Evolutionary conservation across 169 alveolate genomes (phyloP), one percentile per base, ranked within the genome.

Genomic region (Eimeria falciformis): DNA sequence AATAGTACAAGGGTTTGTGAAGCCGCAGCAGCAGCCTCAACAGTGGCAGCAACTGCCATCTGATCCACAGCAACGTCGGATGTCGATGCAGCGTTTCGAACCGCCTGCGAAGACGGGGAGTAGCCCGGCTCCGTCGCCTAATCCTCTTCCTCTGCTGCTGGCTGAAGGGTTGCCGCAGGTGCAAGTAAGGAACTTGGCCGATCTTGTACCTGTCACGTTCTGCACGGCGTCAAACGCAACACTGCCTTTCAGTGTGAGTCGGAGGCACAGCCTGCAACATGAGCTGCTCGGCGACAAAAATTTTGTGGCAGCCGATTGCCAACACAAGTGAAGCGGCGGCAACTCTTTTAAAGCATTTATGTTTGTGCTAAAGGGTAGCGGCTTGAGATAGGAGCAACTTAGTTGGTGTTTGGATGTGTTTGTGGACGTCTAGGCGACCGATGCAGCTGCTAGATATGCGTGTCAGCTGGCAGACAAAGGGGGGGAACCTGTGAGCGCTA

Each of bases 231-330:
- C 73, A 40, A 40, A 65, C 37, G 90, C 40, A 25, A 4, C 62
- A 65, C 75, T 47, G 27, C 90, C 77, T 18, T 81, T 53, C 55
- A 81, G 45, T 68, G 90, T 55, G 56, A 81, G 90, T 55, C 21
- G 9, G 40, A 18, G 3, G 25, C 43, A 18, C 55, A 33, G 40
- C 2, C 4, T 0, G 40, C 40, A 33, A 33, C 40, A 33, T 2
- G 40, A 33, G 40, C 40, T 33, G 40, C 40, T 2, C 4, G 40
- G 40, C 40, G 40, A 2, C 40, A 33, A 1, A 2, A 2, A 0
- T 1, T 33, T 33, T 33, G 40, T 33, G 40, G 40, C 40, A 33
- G 40, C 40, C 2, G 40, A 1, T 33, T 33, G 40, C 40, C 40
- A 2, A 33, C 40, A 33, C 40, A 33, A 33, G 40, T 33, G 40